Evolutionary conservation across 2,329 filamentous ascomycete genomes (phyloP), one percentile per base, ranked within the genome.

Genomic region (Colletotrichum phormii): DNA sequence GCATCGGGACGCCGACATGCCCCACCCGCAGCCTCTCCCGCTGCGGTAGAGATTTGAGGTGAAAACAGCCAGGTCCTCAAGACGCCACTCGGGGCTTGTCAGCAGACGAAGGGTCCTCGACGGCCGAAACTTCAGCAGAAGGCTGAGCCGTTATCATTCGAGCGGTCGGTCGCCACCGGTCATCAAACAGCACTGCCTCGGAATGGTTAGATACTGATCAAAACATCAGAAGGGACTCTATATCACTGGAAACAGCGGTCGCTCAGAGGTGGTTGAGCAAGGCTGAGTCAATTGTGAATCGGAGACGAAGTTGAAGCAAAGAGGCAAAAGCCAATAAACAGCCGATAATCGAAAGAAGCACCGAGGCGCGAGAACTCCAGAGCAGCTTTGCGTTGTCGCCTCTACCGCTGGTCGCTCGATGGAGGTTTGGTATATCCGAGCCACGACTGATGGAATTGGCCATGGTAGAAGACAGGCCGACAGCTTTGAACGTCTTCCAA

Each of bases 21-120:
- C n/a, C 46, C 46, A 46, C 26, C 35, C n/a, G 66, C 71, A 72
- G 54, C 58, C 31, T 42, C 66, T 57, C 9, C 59, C 42, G 46
- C 24, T 37, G 29, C 31, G n/a, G 61, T 1, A 18, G 18, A 9
- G 3, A 49, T 9, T 22, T 42, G 24, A 26, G 59, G 29, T 51
- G 46, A 29, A n/a, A 22, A 6, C 24, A 51, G 9, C 26, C 37
- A 6, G 59, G 59, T 42, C 29, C 59, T n/a, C 37, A 22, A 35
- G n/a, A 33, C 42, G 59, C 59, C 37, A 24, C 42, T 26, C 24
- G 42, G 42, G 42, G 15, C 3, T 49, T 49, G 15, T 49, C 42
- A 49, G 42, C 42, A 46, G 42, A 46, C 42, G 15, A 46, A 46
- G 42, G 42, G 42, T 46, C 42, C 42, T 46, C 42, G 15, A 46